phyloP scores from a whole-genome alignment of 2,329 filamentous ascomycete genomes.

The Aspergillus felis region DNA sequence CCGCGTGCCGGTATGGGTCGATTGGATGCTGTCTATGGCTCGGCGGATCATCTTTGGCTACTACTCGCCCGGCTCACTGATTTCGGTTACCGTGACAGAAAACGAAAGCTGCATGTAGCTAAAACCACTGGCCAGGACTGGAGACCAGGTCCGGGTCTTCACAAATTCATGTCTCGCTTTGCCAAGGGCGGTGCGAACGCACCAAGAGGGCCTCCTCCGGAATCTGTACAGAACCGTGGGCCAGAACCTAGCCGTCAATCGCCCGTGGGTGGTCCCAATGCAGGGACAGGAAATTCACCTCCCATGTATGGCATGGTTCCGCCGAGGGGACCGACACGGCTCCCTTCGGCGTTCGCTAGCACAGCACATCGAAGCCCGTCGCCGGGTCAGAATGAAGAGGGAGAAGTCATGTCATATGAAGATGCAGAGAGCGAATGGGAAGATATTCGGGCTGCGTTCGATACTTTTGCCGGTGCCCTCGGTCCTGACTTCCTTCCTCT shows the following conservation, averaged over 20 bases:
- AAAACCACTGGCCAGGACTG: conserved; percentile 56
- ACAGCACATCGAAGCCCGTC: conserved; percentile 30
- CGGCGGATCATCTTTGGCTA: conserved; percentile 81
- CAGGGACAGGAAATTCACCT: conserved; percentile 20
- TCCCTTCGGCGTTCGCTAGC: conserved; percentile 53
- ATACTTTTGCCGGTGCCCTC: conserved; percentile 53
- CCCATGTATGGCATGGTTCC: conserved; percentile 50
- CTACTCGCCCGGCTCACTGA: conserved; percentile 74
- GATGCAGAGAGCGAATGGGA: conserved; percentile 77
- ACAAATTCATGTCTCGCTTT: conserved; percentile 34
- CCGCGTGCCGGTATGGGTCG: conserved; percentile 77
- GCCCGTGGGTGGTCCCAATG: conserved; percentile 6
- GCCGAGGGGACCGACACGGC: conserved; percentile 35
- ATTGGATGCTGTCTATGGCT: conserved; percentile 76
- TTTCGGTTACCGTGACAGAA: conserved; percentile 73
- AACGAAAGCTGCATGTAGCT: conserved; percentile 69
- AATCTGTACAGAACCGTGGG: conserved; percentile 12
- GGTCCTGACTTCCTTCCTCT: conserved; percentile 74
- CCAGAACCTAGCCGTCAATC: conserved; percentile 9
- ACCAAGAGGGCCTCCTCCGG: conserved; percentile 9
- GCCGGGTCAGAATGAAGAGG: conserved; percentile 41
- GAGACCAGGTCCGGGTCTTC: conserved; percentile 51
- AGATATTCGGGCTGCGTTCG: conserved; percentile 39
- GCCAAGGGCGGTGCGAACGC: conserved; percentile 8
- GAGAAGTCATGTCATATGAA: conserved; percentile 60